These are phyloP conservation scores for Tylopilus sp. DNA, from an alignment of 768 basidiomycete genomes.

Conservation along the genomic window DNA sequence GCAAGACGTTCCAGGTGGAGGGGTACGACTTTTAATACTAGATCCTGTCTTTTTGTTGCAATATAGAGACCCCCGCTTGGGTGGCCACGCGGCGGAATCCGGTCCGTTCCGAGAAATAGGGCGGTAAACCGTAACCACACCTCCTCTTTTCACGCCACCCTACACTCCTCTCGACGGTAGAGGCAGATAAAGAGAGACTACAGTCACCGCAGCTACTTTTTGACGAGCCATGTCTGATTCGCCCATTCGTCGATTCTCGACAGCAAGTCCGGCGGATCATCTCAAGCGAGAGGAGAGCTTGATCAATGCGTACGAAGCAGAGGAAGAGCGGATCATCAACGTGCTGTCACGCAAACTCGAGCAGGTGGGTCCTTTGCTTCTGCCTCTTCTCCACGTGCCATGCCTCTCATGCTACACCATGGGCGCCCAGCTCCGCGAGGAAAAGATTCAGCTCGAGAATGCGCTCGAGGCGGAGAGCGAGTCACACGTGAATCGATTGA, in stretches of 20 bases:
- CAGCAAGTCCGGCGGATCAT: slow-evolving; percentile 48
- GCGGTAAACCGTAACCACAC: not conserved
- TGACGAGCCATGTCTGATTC: slow-evolving; percentile 32
- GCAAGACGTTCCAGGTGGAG: slow-evolving; percentile 83
- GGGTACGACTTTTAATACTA: slow-evolving; percentile 67
- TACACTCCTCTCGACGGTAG: no score
- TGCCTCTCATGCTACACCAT: not conserved
- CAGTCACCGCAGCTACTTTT: no score
- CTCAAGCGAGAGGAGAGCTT: slow-evolving; percentile 61
- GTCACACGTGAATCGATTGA: slow-evolving; percentile 74
- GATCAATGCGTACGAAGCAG: slow-evolving; percentile 87
- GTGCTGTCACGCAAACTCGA: slow-evolving; percentile 80
- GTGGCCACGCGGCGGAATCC: slow-evolving; percentile 9
- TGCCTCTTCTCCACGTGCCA: not conserved
- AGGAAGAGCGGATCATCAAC: slow-evolving; percentile 87
- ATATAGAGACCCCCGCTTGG: not conserved
- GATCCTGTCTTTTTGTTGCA: not conserved
- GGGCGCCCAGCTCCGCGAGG: slow-evolving; percentile 63
- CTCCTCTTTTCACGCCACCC: slow-evolving; percentile 1
- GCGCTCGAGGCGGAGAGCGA: slow-evolving; percentile 83
- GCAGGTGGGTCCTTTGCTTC: slow-evolving; percentile 39
- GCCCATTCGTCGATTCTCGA: slow-evolving; percentile 56
- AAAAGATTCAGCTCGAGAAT: slow-evolving; percentile 83
- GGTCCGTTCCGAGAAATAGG: slow-evolving; percentile 5
- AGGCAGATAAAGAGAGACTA: no score